Base-by-base conservation (phyloP, 2,329 filamentous ascomycete species). In the Tolypocladium ophioglossoides region DNA sequence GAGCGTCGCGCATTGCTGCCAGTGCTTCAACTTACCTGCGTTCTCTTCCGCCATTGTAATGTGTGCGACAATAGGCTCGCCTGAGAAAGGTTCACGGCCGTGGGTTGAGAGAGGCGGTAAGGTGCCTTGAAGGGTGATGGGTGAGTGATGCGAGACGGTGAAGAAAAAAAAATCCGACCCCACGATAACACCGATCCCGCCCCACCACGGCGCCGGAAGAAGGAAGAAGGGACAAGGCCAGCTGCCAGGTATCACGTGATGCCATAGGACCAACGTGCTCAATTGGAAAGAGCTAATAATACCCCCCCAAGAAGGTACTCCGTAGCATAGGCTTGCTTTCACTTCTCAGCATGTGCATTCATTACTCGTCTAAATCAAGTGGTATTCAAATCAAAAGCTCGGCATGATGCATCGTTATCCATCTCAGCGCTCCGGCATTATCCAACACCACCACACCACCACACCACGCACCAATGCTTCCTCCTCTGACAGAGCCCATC, bases 11-110 rank as follows among this genome's bases (percentile, higher is more conserved):
- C 44, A 32, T 47, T 18, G 27, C 24, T 18, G 16, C 14, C 20
- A 48, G 20, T 44, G 20, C 27, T 16, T 4, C 27, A 4, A 55
- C 59, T 18, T 57, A 64, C 63, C 63, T 51, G 61, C 62, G 53
- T 60, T 57, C 1, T 64, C 62, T 50, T 64, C 62, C 51, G 61
- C 60, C 63, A 65, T 65, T 12, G 51, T 55, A 41, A 50, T 57
- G 34, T 54, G 34, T 58, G 46, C 41, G 54, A 57, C 53, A 58
- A 56, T 27, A 62, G 64, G 65, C 64, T 66, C 65, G 62, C 64
- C 64, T 60, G 60, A 60, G 57, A 72, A 78, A 78, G 77, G 78
- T 79, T 80, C 78, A 78, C 79, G 78, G 78, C 78, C 79, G 71
- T 62, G 53, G 54, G 27, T 38, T 48, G 51, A 46, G 50, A 51